Evolutionary conservation across 257 asterid genomes (phyloP).

Genomic region (Fraxinus pennsylvanica): DNA sequence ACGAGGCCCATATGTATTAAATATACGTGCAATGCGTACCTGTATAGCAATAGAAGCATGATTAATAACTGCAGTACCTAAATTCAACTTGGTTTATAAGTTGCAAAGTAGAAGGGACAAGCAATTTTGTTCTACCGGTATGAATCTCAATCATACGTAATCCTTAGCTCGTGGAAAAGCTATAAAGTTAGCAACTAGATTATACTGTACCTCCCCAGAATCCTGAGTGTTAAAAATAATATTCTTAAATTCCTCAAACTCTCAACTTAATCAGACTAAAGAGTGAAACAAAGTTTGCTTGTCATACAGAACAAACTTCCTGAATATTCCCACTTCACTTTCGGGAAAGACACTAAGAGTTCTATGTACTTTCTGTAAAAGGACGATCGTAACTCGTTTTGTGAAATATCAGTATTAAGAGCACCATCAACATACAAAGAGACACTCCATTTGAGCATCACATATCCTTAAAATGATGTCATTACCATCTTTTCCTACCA

Average conservation of each 20-base stretch:
- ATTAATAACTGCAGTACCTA: slow-evolving; percentile 1
- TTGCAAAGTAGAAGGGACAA: slow-evolving; percentile 10
- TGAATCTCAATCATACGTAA: not conserved
- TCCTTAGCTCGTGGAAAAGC: not conserved
- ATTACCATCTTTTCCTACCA: not conserved
- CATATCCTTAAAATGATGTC: not conserved
- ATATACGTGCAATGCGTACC: slow-evolving; percentile 97
- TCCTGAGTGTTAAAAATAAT: slow-evolving; percentile 2
- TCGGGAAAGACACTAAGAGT: not conserved
- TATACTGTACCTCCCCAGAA: not conserved
- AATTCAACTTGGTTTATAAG: not conserved
- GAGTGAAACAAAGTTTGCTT: not conserved
- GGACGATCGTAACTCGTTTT: not conserved
- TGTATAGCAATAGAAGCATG: slow-evolving; percentile 30
- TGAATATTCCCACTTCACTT: not conserved
- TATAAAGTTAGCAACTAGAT: not conserved
- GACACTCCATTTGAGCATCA: not conserved
- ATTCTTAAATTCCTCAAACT: not conserved
- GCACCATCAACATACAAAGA: not conserved
- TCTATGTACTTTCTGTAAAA: not conserved
- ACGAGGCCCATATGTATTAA: slow-evolving; percentile 96
- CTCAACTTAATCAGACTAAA: not conserved
- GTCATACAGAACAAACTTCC: slow-evolving; percentile 5
- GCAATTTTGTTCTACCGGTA: not conserved
- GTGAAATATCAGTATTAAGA: not conserved